Base-by-base conservation (phyloP, 2,329 filamentous ascomycete genomes). In the Colletotrichum lentis region DNA sequence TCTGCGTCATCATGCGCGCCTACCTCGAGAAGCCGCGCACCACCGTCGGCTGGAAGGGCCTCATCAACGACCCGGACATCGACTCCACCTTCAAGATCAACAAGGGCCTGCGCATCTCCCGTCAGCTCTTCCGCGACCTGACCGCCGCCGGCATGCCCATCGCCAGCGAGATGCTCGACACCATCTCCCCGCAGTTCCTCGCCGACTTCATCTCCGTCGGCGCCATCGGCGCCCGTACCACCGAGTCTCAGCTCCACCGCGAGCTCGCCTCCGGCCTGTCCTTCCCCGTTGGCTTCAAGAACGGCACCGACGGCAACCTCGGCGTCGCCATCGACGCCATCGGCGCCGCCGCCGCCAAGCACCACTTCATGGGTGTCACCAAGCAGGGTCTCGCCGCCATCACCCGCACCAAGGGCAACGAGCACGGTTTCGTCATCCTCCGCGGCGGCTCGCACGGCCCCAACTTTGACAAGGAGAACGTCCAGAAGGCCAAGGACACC, bases 231-330 rank as follows among this genome's bases (percentile, higher is more conserved):
- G 96, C 96, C 50, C 89, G 96, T 73, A 99, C 96, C 50, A 99
- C 96, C 57, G 96, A 99, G 83, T 96, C 92, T 64, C 96, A 99
- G 83, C 85, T 98, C 72, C 96, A 99, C 83, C 91, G 96, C 71
- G 96, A 99, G 83, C 88, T 99, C 71, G 96, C 96, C 5, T 96
- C 92, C 35, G 96, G 96, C 74, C 86, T 98, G 62, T 97, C 93
- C 66, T 98, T 97, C 90, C 96, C 96, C 24, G 94, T 99, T 73
- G 96, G 96, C 68, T 99, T 97, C 91, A 99, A 99, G 89, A 99
- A 99, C 81, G 96, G 96, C 70, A 99, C 96, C 27, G 96, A 99
- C 76, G 96, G 96, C 49, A 93, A 91, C 74, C 84, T 99, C 64
- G 89, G 88, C 35, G 94, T 98, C 22, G 94, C 95, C 22, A 96